phyloP scores from a whole-genome alignment of 345 rosid genomes.

The Passiflora organensis region DNA sequence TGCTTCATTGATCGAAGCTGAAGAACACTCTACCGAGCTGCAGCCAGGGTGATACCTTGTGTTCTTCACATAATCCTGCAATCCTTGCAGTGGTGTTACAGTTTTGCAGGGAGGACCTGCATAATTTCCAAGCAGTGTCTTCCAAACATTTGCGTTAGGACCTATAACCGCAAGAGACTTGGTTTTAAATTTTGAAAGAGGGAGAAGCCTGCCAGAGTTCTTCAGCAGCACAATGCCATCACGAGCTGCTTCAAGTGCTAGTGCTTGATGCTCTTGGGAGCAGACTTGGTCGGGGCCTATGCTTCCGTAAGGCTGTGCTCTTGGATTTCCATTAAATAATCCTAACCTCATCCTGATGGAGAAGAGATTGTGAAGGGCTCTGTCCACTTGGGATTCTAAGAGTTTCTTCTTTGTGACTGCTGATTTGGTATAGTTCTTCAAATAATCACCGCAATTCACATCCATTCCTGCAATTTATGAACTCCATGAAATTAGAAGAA shows the following conservation, averaged over 20 bases:
- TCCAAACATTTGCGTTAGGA: conserved; percentile 61
- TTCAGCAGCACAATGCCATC: conserved; percentile 83
- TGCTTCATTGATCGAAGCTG: conserved; percentile 43
- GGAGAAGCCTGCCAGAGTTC: conserved; percentile 54
- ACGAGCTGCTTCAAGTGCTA: conserved; percentile 81
- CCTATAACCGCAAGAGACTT: conserved; percentile 69
- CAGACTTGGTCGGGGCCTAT: conserved; percentile 59
- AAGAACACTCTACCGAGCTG: conserved; percentile 48
- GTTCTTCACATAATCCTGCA: conserved; percentile 44
- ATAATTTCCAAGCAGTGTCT: conserved; percentile 69
- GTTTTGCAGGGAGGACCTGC: conserved; percentile 67
- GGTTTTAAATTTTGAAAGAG: conserved; percentile 43
- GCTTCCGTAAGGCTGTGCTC: conserved; percentile 46
- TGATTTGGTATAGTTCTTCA: conserved; percentile 59
- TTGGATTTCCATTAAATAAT: conserved; percentile 69
- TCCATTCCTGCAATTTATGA: conserved; percentile 65
- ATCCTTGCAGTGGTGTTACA: conserved; percentile 54
- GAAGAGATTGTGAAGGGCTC: conserved; percentile 76
- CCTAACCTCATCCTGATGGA: conserved; percentile 80
- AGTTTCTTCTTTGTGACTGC: conserved; percentile 64
- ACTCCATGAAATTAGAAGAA: conserved; percentile 4
- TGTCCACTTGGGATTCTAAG: conserved; percentile 45
- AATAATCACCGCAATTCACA: conserved; percentile 68
- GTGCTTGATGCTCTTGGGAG: conserved; percentile 56
- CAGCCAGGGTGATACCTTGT: conserved; percentile 56